Percentiles rank a stretch among this genome's conserved stretches.
Conservation (phyloP, 495 filamentous ascomycete species). For the Neurospora cerealis region DNA sequence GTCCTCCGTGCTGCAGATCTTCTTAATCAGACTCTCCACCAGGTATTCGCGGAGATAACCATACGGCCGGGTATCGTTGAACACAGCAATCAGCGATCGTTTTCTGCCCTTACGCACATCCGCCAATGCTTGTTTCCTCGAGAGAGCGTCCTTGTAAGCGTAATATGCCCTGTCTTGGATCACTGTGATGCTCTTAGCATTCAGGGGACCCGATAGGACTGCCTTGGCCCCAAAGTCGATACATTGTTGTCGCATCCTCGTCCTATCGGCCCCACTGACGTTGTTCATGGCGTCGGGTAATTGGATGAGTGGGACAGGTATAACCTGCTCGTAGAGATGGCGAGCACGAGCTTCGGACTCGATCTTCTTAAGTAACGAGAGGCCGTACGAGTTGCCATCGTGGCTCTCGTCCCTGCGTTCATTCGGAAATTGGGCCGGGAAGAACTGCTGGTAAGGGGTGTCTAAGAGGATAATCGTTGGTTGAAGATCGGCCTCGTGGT, state of each 20-base stretch:
- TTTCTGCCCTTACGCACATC: conserved; percentile 62
- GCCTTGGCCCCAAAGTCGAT: conserved; percentile 80
- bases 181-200: conserved; percentile 56
- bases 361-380: conserved; percentile 58
- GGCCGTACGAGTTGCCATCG: conserved; percentile 52
- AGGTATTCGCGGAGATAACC: conserved; percentile 75
- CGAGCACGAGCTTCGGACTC: conserved; percentile 60
- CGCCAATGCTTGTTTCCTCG: conserved; percentile 56
- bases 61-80: conserved; percentile 69
- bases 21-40: conserved; percentile 85
- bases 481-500: conserved; percentile 48
- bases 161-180: conserved; percentile 77
- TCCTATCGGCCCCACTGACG: conserved; percentile 30
- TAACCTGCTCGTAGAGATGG: conserved; percentile 60
- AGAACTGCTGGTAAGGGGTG: conserved; percentile 42
- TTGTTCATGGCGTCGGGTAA: conserved; percentile 25
- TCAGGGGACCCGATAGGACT: conserved; percentile 68
- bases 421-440: conserved; percentile 31
- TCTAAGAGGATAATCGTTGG: conserved; percentile 73
- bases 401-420: conserved; percentile 25
- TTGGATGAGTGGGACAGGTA: conserved; percentile 59
- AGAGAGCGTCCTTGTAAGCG: conserved; percentile 57
- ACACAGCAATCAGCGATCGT: conserved; percentile 86
- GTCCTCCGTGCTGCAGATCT: conserved; percentile 67
- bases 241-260: conserved; percentile 47